These are phyloP conservation scores for Mortierella sp. DNA, from an alignment of 371 early-diverging fungal genomes.

Conservation along the genomic window DNA sequence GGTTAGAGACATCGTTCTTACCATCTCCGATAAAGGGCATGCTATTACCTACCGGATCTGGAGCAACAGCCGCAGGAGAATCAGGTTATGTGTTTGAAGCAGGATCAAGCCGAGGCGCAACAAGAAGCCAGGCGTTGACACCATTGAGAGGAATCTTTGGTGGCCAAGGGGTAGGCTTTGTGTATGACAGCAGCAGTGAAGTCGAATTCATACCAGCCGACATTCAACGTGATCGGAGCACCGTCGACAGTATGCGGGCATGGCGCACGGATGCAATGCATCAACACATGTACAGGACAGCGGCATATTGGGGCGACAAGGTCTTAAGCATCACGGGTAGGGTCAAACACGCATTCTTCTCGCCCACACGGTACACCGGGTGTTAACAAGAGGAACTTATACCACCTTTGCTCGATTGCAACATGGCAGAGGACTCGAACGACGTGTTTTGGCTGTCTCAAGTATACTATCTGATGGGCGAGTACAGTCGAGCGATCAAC, in stretches of 20 bases:
- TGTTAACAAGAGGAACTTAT: neutral
- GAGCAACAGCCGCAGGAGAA: neutral
- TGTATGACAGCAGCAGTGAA: conserved; percentile 1
- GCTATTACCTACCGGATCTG: neutral
- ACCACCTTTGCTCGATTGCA: neutral
- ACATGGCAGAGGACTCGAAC: conserved; percentile 59
- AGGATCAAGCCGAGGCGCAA: conserved; percentile 7
- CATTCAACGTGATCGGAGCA: conserved; percentile 23
- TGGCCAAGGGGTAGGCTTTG: neutral
- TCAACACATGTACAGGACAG: conserved; percentile 62
- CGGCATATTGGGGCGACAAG: conserved; percentile 73
- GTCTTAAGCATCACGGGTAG: conserved; percentile 64
- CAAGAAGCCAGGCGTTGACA: neutral
- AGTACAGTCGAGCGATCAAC: conserved; percentile 69
- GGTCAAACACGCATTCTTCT: too few relatives aligned
- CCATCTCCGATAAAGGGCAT: conserved; percentile 22
- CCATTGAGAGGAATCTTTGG: conserved; percentile 4
- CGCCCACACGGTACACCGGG: too few relatives aligned
- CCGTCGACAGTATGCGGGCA: conserved; percentile 56
- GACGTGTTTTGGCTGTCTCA: conserved; percentile 72
- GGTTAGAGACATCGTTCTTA: conserved; percentile 27
- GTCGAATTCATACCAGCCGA: conserved; percentile 24
- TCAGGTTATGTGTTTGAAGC: conserved; percentile 12
- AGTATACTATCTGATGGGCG: conserved; percentile 65
- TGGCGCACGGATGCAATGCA: conserved; percentile 66